Evolutionary conservation across 108 stramenopile species (phyloP).

Genomic region (Ochromonas danica): DNA sequence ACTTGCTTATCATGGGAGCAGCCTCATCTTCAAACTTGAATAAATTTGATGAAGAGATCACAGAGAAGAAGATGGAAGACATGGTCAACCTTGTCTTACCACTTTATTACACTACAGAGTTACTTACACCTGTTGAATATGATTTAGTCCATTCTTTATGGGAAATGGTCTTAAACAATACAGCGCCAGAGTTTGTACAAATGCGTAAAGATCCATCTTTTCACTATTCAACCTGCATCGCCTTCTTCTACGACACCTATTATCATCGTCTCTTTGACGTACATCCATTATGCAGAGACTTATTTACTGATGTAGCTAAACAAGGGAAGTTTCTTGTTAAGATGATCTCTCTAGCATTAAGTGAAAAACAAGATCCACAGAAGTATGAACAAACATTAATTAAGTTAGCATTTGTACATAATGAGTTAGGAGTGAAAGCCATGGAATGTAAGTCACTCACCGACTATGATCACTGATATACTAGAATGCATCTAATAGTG

Average conservation of each 20-base stretch:
- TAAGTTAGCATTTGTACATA: background rate
- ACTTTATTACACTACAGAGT: too few relatives aligned
- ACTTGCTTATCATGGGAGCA: too few relatives aligned
- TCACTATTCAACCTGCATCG: background rate
- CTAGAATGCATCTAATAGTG: too few relatives aligned
- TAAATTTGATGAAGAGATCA: too few relatives aligned
- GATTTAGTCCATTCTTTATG: too few relatives aligned
- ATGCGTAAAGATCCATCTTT: background rate
- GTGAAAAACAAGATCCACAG: background rate
- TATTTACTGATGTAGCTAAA: background rate
- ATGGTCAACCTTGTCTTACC: too few relatives aligned
- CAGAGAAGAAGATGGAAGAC: too few relatives aligned
- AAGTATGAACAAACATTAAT: conserved; percentile 5
- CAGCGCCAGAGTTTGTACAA: too few relatives aligned
- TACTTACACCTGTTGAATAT: too few relatives aligned
- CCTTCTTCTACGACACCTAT: background rate
- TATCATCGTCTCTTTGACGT: conserved; percentile 30
- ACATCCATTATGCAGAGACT: background rate
- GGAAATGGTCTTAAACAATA: too few relatives aligned
- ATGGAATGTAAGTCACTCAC: conserved; percentile 35
- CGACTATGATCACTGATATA: too few relatives aligned
- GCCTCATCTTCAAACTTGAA: too few relatives aligned
- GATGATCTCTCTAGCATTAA: conserved; percentile 17
- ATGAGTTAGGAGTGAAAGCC: conserved; percentile 25
- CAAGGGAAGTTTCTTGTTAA: conserved; percentile 33